Evolutionary conservation across 2,329 filamentous ascomycete genomes (phyloP), one percentile per base, ranked within the genome.

Genomic region (Cercospora brassicicola): DNA sequence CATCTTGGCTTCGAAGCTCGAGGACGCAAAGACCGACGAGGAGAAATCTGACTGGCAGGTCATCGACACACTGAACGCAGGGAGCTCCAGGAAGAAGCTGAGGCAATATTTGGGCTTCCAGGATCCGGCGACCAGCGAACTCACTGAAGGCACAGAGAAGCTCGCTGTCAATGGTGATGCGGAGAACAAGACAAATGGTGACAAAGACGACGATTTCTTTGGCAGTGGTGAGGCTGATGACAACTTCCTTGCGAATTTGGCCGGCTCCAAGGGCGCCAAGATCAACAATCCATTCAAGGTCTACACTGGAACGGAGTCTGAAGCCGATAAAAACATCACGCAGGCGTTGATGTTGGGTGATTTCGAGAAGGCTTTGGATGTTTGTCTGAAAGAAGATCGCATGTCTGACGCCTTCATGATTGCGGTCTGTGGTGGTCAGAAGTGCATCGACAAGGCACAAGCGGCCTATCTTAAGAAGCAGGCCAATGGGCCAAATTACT

Each of bases 351-450:
- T 98, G 83, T 85, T 98, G 9, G 95, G 95, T 7, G 88, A 96
- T 71, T 99, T 99, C 76, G 89, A 94, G 66, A 91, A 91, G 78
- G 95, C 95, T 18, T 90, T 96, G 67, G 91, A 96, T 66, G 88
- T 97, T 62, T 97, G 93, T 74, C 82, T 99, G 15, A 89, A 92
- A 75, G 93, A 97, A 79, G 89, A 96, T 72, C 89, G 94, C 63
- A 89, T 98, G 78, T 95, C 95, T 0, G 95, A 99, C 81, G 95
- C 95, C 45, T 97, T 99, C 81, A 93, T 99, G 84, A 94, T 99
- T 77, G 95, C 96, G 57, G 97, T 98, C 75, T 98, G 94, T 76
- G 94, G 95, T 67, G 95, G 94, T 59, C 93, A 96, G 78, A 91
- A 93, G 72, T 91, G 96, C 68, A 90, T 98, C 53, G 93, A 97